Evolutionary conservation across 805 yeast species (phyloP), one percentile per base, ranked within the genome.

Genomic region (Candida sakaeoensis): DNA sequence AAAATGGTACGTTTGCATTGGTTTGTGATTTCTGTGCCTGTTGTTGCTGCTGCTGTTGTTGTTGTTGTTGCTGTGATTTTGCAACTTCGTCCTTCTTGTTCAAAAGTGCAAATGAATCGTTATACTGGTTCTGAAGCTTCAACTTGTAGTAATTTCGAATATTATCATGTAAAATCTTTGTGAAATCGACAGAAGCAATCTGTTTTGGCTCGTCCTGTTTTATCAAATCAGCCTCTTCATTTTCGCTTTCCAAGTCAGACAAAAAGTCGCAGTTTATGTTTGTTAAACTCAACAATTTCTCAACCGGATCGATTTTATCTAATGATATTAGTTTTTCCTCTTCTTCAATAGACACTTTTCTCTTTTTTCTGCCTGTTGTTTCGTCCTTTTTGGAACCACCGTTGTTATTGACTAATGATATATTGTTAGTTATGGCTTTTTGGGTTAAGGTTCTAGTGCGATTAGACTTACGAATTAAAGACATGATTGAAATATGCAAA

Each of bases 301-400:
- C 70, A 37, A 68, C 71, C 5, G 73, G 74, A 46, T 68, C 74
- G 19, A 67, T 58, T 39, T 51, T 61, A 43, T 65, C 69, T 22
- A 51, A 47, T n/a, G 49, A 33, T 16, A 25, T 32, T 19, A 13
- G 24, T 17, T 17, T 36, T n/a, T 33, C 40, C 33, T 37, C 40
- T 43, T 28, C 34, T 31, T 43, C 40, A 34, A 33, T 39, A 4
- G 36, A 33, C 16, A 39, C 18, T 37, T 39, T 46, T 36, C 45
- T 40, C 37, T 32, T 45, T 27, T 33, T 38, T 15, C 17, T 15
- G 15, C 33, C 29, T 28, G n/a, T n/a, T n/a, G n/a, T n/a, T n/a
- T 24, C 19, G n/a, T 18, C 18, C n/a, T 25, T 25, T 18, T 12
- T 13, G 35, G 25, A 19, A 18, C 15, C 5, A 12, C 16, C 13